Evolutionary conservation across 2,329 filamentous ascomycete genomes (phyloP).

Genomic region (Talaromyces sp.): DNA sequence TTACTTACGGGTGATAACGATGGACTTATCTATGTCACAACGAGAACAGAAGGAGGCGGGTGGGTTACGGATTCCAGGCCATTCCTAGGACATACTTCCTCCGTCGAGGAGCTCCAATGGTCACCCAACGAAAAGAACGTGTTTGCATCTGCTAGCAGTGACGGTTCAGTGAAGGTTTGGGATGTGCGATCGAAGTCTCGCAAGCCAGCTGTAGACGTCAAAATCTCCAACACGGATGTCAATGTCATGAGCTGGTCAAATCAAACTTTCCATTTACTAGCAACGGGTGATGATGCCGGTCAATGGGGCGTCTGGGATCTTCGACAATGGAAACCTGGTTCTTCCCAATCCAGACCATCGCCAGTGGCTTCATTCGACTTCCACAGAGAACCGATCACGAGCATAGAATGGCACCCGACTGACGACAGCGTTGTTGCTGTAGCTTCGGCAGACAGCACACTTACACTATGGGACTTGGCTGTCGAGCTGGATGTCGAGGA

Average conservation of each 20-base stretch:
- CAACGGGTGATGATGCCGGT: constrained; percentile 89
- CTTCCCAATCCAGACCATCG: constrained; percentile 56
- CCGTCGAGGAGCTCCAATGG: constrained; percentile 95
- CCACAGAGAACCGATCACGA: constrained; percentile 95
- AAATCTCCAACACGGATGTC: constrained; percentile 79
- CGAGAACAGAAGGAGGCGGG: constrained; percentile 78
- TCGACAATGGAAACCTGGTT: constrained; percentile 80
- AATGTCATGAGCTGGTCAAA: constrained; percentile 96
- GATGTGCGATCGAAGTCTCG: constrained; percentile 88
- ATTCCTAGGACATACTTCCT: constrained; percentile 78
- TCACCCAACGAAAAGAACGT: constrained; percentile 89
- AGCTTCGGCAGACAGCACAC: constrained; percentile 86
- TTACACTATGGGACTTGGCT: constrained; percentile 94
- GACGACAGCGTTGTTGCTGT: constrained; percentile 95
- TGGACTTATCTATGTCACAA: constrained; percentile 84
- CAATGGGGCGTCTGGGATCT: constrained; percentile 96
- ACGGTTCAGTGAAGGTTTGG: constrained; percentile 95
- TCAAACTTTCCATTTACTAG: constrained; percentile 82
- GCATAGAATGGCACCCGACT: constrained; percentile 94
- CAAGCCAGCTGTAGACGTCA: constrained; percentile 80
- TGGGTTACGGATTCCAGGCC: constrained; percentile 83
- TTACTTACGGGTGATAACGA: constrained; percentile 89
- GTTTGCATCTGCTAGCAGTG: constrained; percentile 88
- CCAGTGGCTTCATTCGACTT: constrained; percentile 93
- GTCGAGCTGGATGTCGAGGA: constrained; percentile 97